Conservation (phyloP, 345 rosid species). For the Gossypium arboreum region DNA sequence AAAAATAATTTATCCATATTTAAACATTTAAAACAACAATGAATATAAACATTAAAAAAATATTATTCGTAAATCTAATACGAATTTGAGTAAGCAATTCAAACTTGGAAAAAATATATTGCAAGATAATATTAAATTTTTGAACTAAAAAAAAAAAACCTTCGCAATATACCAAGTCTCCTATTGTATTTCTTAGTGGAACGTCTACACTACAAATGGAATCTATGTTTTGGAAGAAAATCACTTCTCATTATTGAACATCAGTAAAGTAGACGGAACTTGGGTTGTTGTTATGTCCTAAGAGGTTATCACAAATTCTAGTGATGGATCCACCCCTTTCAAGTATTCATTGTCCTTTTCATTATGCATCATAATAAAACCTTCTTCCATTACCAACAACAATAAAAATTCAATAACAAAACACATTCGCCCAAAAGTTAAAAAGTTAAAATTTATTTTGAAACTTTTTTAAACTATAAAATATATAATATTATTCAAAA, state of each 20-base stretch:
- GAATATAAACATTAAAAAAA: no score
- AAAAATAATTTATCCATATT: no score
- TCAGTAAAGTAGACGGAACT: slow-evolving; percentile 55
- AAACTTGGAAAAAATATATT: no score
- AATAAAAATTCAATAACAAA: neutral
- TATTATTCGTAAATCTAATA: no score
- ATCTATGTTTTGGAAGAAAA: slow-evolving; percentile 49
- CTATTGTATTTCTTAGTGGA: slow-evolving; percentile 66
- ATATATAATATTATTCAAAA: no score
- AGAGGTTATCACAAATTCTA: slow-evolving; percentile 64
- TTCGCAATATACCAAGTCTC: slow-evolving; percentile 66
- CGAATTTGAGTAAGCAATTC: no score
- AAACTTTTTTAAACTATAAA: no score
- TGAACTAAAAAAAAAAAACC: neutral
- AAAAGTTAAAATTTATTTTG: no score
- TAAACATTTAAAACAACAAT: no score
- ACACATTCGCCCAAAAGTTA: no score
- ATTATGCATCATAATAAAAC: slow-evolving; percentile 34
- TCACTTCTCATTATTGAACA: slow-evolving; percentile 66
- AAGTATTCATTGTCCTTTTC: slow-evolving; percentile 68
- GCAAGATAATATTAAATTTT: no score
- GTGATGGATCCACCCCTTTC: slow-evolving; percentile 57
- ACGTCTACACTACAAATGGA: slow-evolving; percentile 63
- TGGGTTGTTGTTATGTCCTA: slow-evolving; percentile 61
- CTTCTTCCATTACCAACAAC: neutral